phyloP scores from a whole-genome alignment of 73 alveolate genomes.

The Paramecium caudatum region DNA sequence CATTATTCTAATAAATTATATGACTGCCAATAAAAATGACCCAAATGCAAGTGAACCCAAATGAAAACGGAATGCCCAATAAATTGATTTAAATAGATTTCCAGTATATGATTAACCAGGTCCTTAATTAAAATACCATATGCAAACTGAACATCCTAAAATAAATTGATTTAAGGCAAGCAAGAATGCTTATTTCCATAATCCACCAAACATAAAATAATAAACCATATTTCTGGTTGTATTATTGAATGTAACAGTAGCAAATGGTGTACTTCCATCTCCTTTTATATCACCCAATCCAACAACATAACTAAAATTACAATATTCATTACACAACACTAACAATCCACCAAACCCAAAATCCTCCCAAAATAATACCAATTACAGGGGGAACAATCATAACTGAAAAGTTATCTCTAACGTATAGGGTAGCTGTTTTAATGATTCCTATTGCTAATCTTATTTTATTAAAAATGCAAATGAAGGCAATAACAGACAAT shows the following conservation, averaged over 20 bases:
- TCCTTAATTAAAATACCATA: constrained; percentile 95
- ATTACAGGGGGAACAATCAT: constrained; percentile 88
- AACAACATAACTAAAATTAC: constrained; percentile 66
- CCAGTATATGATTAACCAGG: constrained; percentile 86
- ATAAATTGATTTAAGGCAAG: constrained; percentile 90
- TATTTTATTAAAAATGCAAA: constrained; percentile 89
- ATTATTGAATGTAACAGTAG: constrained; percentile 87
- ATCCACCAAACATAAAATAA: constrained; percentile 90
- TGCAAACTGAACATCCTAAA: constrained; percentile 89
- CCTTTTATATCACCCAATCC: constrained; percentile 87
- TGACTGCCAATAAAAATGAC: constrained; percentile 90
- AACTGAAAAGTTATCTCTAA: constrained; percentile 81
- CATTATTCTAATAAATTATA: constrained; percentile 89
- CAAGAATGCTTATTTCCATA: constrained; percentile 91
- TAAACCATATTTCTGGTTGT: constrained; percentile 87
- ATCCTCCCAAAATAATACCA: constrained; percentile 78
- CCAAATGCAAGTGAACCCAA: constrained; percentile 96
- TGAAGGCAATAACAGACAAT: constrained; percentile 77
- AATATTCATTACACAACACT: constrained; percentile 77
- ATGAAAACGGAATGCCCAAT: constrained; percentile 93
- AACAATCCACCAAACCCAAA: constrained; percentile 88
- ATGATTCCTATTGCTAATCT: constrained; percentile 91
- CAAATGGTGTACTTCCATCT: constrained; percentile 79
- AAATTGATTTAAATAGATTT: constrained; percentile 79
- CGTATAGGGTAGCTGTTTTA: constrained; percentile 89